These are phyloP conservation scores for Cutaneotrichosporon sp. DNA, from an alignment of 1,284 basidiomycete genomes.

Conservation along the genomic window DNA sequence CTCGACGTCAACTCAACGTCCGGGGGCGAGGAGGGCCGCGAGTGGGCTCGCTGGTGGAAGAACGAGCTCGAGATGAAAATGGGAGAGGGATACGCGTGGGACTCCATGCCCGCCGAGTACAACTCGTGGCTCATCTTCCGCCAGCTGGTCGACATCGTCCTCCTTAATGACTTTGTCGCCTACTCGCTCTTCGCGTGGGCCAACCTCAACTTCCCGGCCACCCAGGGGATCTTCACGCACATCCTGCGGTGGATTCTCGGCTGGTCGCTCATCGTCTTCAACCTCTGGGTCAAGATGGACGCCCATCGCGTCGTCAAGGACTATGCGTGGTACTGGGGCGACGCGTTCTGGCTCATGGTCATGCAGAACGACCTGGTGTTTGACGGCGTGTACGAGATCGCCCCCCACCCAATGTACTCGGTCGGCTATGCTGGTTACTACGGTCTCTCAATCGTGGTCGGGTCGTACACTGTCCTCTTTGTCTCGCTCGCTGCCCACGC, in stretches of 20 bases:
- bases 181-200: conserved; percentile 95
- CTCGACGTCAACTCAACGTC: conserved; percentile 58
- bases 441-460: conserved; percentile 63
- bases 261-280: conserved; percentile 80
- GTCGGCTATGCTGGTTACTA: conserved; percentile 97
- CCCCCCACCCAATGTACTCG: conserved; percentile 53
- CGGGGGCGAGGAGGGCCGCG: conserved; percentile 55
- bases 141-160: conserved; percentile 83
- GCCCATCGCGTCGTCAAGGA: conserved; percentile 92
- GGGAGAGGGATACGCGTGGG: conserved; percentile 85
- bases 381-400: conserved; percentile 88
- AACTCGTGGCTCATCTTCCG: conserved; percentile 51
- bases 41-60: conserved; percentile 72
- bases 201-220: conserved; percentile 75
- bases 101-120: conserved; percentile 56
- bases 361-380: conserved; percentile 73
- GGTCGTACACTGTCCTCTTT: conserved; percentile 83
- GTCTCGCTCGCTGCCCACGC: conserved; percentile 89
- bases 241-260: conserved; percentile 84
- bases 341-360: conserved; percentile 76
- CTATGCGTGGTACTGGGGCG: conserved; percentile 93
- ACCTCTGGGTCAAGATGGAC: conserved; percentile 97
- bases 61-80: conserved; percentile 85
- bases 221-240: conserved; percentile 68
- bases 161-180: conserved; percentile 92